phyloP scores from a whole-genome alignment of 805 yeast genomes.

The Teunomyces panamensis region DNA sequence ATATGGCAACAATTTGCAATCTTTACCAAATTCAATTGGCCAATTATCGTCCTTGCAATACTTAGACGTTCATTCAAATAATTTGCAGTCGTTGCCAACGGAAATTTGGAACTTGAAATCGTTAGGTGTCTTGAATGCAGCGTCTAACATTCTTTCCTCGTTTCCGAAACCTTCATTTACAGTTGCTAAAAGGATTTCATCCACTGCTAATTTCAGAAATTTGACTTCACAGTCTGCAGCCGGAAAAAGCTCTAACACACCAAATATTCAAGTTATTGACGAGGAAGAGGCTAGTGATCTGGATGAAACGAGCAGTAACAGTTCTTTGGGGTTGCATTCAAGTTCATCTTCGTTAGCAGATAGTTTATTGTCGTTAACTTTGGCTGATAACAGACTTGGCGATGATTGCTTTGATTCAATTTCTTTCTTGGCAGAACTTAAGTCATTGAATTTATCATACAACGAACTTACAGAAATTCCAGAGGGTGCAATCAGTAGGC shows the following conservation, averaged over 20 bases:
- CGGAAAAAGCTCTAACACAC: background rate
- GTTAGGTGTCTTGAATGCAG: conserved; percentile 59
- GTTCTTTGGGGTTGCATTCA: conserved; percentile 4
- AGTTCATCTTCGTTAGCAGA: conserved; percentile 38
- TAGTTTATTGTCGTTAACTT: conserved; percentile 53
- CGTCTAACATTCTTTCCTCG: conserved; percentile 65
- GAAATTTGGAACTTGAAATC: conserved; percentile 63
- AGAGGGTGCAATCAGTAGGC: conserved; percentile 58
- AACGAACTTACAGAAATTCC: conserved; percentile 85
- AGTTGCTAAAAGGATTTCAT: conserved; percentile 30
- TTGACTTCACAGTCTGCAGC: background rate
- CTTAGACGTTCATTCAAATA: conserved; percentile 82
- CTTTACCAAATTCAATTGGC: conserved; percentile 66
- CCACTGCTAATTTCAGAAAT: conserved; percentile 23
- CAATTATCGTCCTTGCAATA: conserved; percentile 55
- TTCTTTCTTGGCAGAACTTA: conserved; percentile 55
- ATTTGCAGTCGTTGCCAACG: conserved; percentile 64
- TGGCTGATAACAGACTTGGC: conserved; percentile 80
- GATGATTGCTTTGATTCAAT: conserved; percentile 75
- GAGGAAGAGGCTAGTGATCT: conserved; percentile 1
- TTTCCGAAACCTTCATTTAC: conserved; percentile 53
- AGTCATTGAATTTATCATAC: conserved; percentile 71
- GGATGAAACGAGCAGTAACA: conserved; percentile 4
- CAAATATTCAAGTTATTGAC: background rate
- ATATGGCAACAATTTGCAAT: conserved; percentile 69